Conservation (phyloP, 2,329 filamentous ascomycete genomes). For the Tolypocladium inflatum region DNA sequence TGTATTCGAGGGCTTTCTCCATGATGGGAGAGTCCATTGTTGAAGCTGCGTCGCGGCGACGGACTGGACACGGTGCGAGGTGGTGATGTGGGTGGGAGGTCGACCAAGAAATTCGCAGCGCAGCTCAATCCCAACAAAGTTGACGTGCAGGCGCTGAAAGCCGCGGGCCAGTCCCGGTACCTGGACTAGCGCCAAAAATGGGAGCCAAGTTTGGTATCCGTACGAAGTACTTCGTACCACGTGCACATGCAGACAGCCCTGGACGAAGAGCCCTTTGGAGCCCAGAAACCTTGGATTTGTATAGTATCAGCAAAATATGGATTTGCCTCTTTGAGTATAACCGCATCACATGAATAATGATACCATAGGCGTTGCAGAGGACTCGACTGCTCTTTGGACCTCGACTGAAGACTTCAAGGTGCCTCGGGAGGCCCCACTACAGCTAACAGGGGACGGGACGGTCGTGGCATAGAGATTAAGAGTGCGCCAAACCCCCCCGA, state of each 20-base stretch:
- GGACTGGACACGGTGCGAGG: not conserved
- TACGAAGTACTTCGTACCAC: no score
- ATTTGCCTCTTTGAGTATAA: not conserved
- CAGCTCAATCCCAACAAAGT: not conserved
- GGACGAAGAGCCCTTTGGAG: no score
- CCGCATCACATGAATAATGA: not conserved
- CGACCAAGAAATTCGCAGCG: not conserved
- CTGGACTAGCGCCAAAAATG: not conserved
- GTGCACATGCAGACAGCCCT: not conserved
- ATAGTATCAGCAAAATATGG: no score
- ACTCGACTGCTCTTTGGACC: not conserved
- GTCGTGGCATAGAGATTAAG: not conserved
- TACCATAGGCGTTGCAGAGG: not conserved
- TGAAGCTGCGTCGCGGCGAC: not conserved
- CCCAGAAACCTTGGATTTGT: not conserved
- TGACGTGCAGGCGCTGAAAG: not conserved
- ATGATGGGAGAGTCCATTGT: slow-evolving; percentile 10
- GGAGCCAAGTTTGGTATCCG: not conserved
- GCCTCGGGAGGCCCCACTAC: not conserved
- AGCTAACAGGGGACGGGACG: not conserved
- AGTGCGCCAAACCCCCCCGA: not conserved
- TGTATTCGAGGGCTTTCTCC: slow-evolving; percentile 15
- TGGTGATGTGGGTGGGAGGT: not conserved
- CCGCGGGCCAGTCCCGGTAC: not conserved
- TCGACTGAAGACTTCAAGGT: not conserved